These are phyloP conservation scores for Wickerhamiella parazyma DNA, from an alignment of 805 yeast genomes.

Conservation along the genomic window DNA sequence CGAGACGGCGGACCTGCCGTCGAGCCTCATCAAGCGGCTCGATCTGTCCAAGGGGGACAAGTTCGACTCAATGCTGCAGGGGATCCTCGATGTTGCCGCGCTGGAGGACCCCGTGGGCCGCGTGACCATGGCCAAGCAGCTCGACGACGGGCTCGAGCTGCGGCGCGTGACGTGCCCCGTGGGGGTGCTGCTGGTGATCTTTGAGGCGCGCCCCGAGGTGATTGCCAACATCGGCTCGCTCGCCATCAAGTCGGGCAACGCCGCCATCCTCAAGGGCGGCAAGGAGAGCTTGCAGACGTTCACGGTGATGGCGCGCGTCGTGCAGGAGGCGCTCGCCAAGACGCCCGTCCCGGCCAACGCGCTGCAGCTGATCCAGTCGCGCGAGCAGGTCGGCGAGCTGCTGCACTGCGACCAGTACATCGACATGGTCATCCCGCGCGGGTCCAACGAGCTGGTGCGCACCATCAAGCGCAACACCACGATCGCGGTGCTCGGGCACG, in stretches of 20 bases:
- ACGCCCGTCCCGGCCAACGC: slow-evolving; percentile 72
- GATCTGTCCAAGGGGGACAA: slow-evolving; percentile 75
- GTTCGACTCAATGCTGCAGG: slow-evolving; percentile 88
- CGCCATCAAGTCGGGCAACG: slow-evolving; percentile 91
- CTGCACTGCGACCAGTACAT: slow-evolving; percentile 76
- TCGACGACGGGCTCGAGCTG: slow-evolving; percentile 80
- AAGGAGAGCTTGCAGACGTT: slow-evolving; percentile 83
- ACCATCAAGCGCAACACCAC: slow-evolving; percentile 76
- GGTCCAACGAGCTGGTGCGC: slow-evolving; percentile 85
- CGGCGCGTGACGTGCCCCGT: slow-evolving; percentile 85
- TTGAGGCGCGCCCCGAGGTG: slow-evolving; percentile 95
- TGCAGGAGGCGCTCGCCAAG: slow-evolving; percentile 42
- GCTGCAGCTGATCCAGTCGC: slow-evolving; percentile 73
- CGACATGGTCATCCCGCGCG: slow-evolving; percentile 94
- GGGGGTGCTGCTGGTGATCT: slow-evolving; percentile 83
- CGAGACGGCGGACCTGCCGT: slow-evolving; percentile 41
- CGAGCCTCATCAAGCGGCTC: slow-evolving; percentile 66
- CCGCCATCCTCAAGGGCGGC: slow-evolving; percentile 96
- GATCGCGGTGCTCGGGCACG: slow-evolving; percentile 96
- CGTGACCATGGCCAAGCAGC: slow-evolving; percentile 62
- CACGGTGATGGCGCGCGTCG: slow-evolving; percentile 60
- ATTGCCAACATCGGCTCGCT: slow-evolving; percentile 94
- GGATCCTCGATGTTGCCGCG: slow-evolving; percentile 79
- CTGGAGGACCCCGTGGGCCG: slow-evolving; percentile 91
- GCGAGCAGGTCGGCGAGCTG: slow-evolving; percentile 80